A percentile compares a stretch with the other conserved stretches of the same genome.
Conservation (phyloP, 108 stramenopile species). For the Cylindrotheca closterium region DNA sequence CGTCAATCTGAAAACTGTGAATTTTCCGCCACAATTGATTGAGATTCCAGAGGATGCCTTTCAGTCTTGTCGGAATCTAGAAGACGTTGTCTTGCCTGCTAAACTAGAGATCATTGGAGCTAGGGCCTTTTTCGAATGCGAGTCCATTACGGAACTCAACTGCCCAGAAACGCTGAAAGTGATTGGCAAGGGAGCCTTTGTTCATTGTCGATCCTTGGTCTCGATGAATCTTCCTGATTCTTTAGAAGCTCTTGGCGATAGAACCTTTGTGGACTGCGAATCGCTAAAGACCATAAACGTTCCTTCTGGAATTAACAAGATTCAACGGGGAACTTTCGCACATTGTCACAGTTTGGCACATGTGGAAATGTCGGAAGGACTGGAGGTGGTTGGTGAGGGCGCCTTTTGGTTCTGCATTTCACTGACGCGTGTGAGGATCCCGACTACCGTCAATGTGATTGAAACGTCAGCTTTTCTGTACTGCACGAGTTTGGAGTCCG, state of each 20-base stretch:
- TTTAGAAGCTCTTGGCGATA: neutral
- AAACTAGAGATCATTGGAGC: neutral
- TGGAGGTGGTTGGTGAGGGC: neutral
- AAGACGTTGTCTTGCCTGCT: neutral
- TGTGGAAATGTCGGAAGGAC: neutral
- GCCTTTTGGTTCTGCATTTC: neutral
- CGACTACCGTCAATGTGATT: neutral
- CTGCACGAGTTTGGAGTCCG: neutral
- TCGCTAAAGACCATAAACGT: neutral
- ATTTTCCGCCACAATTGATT: neutral
- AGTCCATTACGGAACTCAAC: neutral
- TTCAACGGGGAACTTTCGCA: neutral
- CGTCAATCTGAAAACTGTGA: neutral
- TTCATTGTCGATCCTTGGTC: neutral
- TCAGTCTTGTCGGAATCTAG: neutral
- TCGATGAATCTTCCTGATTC: neutral
- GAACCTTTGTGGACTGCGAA: neutral
- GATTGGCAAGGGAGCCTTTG: neutral
- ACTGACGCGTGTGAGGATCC: neutral
- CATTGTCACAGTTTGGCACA: neutral
- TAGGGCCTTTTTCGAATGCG: neutral
- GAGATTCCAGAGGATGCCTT: neutral
- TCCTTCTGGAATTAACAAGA: neutral
- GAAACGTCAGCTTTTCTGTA: neutral
- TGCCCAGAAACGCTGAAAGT: neutral